A percentile compares a stretch with the other conserved stretches of the same genome.
phyloP scores from a whole-genome alignment of 129 eudicot species.

The Arctium lappa region DNA sequence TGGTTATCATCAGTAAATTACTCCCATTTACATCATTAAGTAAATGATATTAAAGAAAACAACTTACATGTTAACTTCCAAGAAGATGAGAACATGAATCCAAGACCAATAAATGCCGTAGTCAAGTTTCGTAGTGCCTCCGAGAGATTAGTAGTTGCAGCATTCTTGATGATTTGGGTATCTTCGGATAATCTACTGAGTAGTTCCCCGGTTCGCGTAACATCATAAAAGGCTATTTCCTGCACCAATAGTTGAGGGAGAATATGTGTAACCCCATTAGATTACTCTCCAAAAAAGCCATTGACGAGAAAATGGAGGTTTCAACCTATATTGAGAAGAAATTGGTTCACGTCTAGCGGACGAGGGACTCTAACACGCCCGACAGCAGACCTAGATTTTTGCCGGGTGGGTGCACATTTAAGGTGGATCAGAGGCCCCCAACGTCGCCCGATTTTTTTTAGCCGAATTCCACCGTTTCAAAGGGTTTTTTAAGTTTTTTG shows the following conservation, averaged over 20 bases:
- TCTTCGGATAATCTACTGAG: slow-evolving; percentile 64
- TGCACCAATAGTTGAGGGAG: slow-evolving; percentile 5
- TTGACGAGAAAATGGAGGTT: neutral
- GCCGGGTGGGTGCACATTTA: too few species aligned
- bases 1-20: neutral
- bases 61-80: slow-evolving; percentile 90
- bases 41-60: neutral
- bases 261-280: neutral
- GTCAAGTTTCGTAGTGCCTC: slow-evolving; percentile 54
- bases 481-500: too few species aligned
- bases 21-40: neutral
- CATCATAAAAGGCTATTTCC: slow-evolving; percentile 71
- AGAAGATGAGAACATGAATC: slow-evolving; percentile 89
- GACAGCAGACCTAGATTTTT: too few species aligned
- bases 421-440: too few species aligned
- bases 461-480: too few species aligned
- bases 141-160: slow-evolving; percentile 63
- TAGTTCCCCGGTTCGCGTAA: slow-evolving; percentile 62
- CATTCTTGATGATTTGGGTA: slow-evolving; percentile 64
- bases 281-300: neutral
- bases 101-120: slow-evolving; percentile 65
- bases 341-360: neutral
- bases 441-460: too few species aligned
- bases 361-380: neutral
- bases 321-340: neutral